Percentiles rank a stretch among this genome's conserved stretches.
phyloP scores from a whole-genome alignment of 225 moss, liverwort and hornwort species.

The Polytrichum commune region DNA sequence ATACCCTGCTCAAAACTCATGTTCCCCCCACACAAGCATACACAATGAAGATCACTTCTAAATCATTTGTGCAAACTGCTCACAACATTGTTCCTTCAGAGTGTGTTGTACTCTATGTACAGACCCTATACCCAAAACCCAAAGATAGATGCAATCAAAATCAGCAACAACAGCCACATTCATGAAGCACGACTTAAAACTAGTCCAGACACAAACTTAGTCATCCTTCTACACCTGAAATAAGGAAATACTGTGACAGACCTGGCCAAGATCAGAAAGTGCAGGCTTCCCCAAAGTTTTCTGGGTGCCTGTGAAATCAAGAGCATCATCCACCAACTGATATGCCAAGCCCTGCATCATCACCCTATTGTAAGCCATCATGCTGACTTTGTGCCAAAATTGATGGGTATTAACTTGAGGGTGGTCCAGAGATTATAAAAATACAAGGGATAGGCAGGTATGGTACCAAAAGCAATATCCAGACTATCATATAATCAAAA shows the following conservation, averaged over 20 bases:
- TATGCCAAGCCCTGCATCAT: constrained; percentile 83
- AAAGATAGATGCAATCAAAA: no score
- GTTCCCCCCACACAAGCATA: constrained; percentile 9
- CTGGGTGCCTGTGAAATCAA: constrained; percentile 87
- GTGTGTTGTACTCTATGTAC: no score
- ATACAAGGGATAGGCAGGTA: no score
- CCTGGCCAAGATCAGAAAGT: constrained; percentile 87
- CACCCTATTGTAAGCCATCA: not conserved
- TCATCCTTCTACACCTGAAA: not conserved
- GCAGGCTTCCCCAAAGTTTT: constrained; percentile 87
- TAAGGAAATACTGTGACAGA: constrained; percentile 8
- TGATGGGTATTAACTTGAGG: no score
- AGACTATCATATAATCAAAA: no score
- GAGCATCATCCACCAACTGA: constrained; percentile 94
- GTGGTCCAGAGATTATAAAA: no score
- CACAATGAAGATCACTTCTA: not conserved
- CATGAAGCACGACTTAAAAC: not conserved
- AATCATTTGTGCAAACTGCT: no score
- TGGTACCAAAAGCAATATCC: no score
- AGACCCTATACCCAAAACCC: no score
- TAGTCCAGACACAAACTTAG: not conserved
- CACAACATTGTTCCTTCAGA: not conserved
- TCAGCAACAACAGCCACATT: no score
- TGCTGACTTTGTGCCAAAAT: not conserved
- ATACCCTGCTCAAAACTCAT: constrained; percentile 62